A percentile compares a stretch with the other conserved stretches of the same genome.
phyloP scores from a whole-genome alignment of 208 protist species.

The Acanthamoeba royreba region DNA sequence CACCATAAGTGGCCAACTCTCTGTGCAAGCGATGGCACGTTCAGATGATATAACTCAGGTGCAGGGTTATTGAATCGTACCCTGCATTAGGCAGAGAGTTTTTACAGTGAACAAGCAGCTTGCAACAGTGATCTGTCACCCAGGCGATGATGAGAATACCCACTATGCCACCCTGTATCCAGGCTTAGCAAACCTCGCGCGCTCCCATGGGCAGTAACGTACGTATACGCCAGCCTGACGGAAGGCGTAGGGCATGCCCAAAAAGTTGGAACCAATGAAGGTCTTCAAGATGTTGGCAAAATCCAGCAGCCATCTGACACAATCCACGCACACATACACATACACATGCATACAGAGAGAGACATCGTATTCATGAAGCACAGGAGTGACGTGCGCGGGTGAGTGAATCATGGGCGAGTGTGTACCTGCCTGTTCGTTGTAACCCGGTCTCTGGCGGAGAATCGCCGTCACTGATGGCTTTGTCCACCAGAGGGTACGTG shows the following conservation, averaged over 20 bases:
- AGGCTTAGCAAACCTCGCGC: neutral
- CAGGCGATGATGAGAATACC: conserved; percentile 4
- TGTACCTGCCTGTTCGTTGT: neutral
- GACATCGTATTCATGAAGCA: neutral
- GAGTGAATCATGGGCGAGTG: neutral
- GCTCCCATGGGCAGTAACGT: neutral
- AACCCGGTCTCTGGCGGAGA: neutral
- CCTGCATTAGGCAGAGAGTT: neutral
- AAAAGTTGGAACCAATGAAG: conserved; percentile 33
- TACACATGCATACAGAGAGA: neutral
- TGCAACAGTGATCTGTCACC: conserved; percentile 41
- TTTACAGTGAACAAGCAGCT: conserved; percentile 25
- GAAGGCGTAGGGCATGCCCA: conserved; percentile 38
- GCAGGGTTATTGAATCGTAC: no score
- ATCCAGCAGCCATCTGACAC: neutral
- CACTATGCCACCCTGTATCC: neutral
- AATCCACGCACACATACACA: neutral
- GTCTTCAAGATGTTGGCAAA: conserved; percentile 36
- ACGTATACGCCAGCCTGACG: neutral
- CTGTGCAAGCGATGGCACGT: neutral
- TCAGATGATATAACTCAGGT: no score
- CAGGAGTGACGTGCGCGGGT: neutral
- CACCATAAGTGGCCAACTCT: neutral
- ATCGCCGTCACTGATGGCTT: neutral
- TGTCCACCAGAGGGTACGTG: neutral